phyloP scores from a whole-genome alignment of 495 filamentous ascomycete species.

The Talaromyces adpressus region DNA sequence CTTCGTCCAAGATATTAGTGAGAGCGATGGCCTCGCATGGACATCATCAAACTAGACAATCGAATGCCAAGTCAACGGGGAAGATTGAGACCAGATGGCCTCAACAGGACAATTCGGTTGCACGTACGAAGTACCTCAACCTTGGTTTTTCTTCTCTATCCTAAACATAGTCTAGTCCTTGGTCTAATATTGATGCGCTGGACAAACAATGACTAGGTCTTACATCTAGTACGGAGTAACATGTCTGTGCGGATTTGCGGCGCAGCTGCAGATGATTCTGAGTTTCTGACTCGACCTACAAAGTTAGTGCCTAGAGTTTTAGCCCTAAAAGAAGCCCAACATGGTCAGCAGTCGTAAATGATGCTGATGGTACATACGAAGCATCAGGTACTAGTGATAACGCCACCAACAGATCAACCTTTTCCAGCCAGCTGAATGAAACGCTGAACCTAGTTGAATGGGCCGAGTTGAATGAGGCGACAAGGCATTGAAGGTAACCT shows the following conservation, averaged over 20 bases:
- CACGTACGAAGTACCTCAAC: not conserved
- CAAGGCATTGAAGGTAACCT: not conserved
- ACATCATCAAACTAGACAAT: not conserved
- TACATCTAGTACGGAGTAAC: not conserved
- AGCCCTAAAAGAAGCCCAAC: not conserved
- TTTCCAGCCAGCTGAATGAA: not conserved
- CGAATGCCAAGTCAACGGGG: not conserved
- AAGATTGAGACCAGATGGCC: not conserved
- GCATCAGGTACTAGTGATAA: not conserved
- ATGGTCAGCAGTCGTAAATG: not conserved
- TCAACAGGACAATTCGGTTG: not conserved
- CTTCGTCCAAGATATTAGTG: not conserved
- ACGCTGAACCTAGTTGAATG: not conserved
- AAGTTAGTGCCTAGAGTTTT: not conserved
- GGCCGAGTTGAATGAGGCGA: not conserved
- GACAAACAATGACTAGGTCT: not conserved
- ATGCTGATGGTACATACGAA: not conserved
- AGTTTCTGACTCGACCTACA: not conserved
- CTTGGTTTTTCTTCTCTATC: not conserved
- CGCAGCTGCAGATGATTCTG: constrained; percentile 1
- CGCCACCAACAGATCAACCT: not conserved
- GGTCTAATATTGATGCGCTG: not conserved
- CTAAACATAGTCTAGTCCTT: not conserved
- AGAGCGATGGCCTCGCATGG: not conserved
- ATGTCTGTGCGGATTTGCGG: constrained; percentile 9